Evolutionary conservation across 441 rosid genomes (phyloP).

Genomic region (Jatropha multifida): DNA sequence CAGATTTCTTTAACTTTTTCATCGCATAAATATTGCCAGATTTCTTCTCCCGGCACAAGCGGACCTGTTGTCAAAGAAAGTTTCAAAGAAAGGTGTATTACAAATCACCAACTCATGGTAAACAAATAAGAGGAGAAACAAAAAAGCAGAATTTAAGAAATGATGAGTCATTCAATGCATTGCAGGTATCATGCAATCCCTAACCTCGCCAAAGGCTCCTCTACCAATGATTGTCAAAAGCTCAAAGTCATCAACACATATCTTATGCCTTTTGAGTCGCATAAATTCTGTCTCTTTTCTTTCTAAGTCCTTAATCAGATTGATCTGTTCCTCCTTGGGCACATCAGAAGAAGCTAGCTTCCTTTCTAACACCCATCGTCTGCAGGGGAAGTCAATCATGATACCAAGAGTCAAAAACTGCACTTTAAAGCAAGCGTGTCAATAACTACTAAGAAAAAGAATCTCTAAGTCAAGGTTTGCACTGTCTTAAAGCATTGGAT

Average conservation of each 20-base stretch:
- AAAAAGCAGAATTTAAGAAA: constrained; percentile 9
- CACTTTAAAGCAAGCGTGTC: constrained; percentile 4
- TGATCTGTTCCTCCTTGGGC: constrained; percentile 82
- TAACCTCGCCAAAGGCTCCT: constrained; percentile 97
- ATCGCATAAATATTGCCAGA: constrained; percentile 95
- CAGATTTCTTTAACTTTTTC: constrained; percentile 98
- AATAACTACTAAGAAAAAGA: background rate
- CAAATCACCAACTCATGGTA: constrained; percentile 16
- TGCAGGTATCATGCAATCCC: constrained; percentile 22
- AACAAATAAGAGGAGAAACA: background rate
- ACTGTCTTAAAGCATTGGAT: background rate
- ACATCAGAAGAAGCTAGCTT: constrained; percentile 85
- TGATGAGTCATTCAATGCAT: constrained; percentile 13
- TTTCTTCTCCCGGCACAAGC: constrained; percentile 86
- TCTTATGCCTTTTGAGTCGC: constrained; percentile 91
- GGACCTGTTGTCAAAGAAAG: constrained; percentile 58
- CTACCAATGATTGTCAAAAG: constrained; percentile 91
- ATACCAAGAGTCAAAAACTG: constrained; percentile 13
- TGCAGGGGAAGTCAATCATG: constrained; percentile 38
- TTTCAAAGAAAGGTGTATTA: constrained; percentile 18
- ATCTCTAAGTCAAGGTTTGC: constrained; percentile 2
- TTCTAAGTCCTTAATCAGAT: constrained; percentile 86
- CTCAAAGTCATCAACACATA: constrained; percentile 92
- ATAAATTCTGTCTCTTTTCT: constrained; percentile 93
- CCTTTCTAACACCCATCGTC: constrained; percentile 91